Evolutionary conservation across 192 early-diverging fungal genomes (phyloP).

Genomic region (Oehlia diaphana): DNA sequence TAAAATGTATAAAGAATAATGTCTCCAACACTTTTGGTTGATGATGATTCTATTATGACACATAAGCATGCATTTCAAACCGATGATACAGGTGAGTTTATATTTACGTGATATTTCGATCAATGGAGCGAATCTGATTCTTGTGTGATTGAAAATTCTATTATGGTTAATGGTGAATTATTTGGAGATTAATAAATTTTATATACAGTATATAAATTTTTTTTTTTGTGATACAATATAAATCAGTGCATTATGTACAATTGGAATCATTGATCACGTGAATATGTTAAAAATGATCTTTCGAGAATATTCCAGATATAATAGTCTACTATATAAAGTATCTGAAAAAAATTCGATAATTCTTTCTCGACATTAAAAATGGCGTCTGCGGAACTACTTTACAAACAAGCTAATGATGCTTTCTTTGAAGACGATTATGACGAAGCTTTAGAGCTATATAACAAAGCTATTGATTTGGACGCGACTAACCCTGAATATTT

Average conservation of each 20-base stretch:
- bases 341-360: no score
- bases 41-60: neutral
- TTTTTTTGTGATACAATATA: no score
- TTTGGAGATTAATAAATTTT: neutral
- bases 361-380: conserved; percentile 13
- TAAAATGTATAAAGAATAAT: neutral
- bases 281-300: no score
- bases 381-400: conserved; percentile 37
- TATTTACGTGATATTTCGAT: conserved; percentile 4
- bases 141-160: conserved; percentile 1
- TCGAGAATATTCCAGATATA: no score
- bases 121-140: neutral
- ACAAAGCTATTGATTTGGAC: conserved; percentile 63
- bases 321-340: no score
- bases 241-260: no score
- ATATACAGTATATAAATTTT: no score
- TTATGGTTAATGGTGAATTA: neutral
- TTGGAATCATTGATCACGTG: no score
- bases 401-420: conserved; percentile 66
- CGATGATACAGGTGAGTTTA: conserved; percentile 9
- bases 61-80: neutral
- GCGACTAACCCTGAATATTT: conserved; percentile 65
- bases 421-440: conserved; percentile 81
- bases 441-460: conserved; percentile 68
- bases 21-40: neutral